phyloP scores from a whole-genome alignment of 495 filamentous ascomycete genomes.

The Lepraria neglecta region DNA sequence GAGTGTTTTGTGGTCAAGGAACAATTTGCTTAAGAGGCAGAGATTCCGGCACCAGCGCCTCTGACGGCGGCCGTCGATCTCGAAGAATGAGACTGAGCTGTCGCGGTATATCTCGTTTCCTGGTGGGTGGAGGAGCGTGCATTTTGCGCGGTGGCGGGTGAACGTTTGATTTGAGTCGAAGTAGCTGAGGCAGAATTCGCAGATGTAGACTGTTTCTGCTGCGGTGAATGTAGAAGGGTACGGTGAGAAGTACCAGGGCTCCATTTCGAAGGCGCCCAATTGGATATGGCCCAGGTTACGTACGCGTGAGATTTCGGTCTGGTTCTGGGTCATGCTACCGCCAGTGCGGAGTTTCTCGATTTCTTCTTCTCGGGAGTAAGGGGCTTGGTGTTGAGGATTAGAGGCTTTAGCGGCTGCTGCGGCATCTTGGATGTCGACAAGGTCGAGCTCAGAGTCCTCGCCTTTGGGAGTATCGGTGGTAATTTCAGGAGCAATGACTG shows the following conservation, averaged over 20 bases:
- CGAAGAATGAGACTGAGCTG: conserved; percentile 89
- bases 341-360: conserved; percentile 90
- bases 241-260: conserved; percentile 98
- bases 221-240: conserved; percentile 85
- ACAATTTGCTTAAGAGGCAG: conserved; percentile 89
- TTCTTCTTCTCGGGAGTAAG: conserved; percentile 82
- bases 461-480: conserved; percentile 48
- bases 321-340: conserved; percentile 98
- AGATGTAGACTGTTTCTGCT: conserved; percentile 85
- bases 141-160: conserved; percentile 78
- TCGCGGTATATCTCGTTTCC: conserved; percentile 99
- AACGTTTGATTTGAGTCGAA: conserved; percentile 75
- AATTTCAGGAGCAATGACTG: conserved; percentile 44
- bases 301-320: conserved; percentile 91
- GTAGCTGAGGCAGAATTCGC: conserved; percentile 94
- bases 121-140: conserved; percentile 84
- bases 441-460: conserved; percentile 57
- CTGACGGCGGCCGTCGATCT: conserved; percentile 93
- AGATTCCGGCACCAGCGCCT: conserved; percentile 95
- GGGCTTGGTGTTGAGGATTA: conserved; percentile 38
- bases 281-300: conserved; percentile 88
- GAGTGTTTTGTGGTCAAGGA: conserved; percentile 98
- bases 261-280: conserved; percentile 85
- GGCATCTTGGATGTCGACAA: conserved; percentile 60
- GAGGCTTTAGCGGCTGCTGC: conserved; percentile 45